Conservation (phyloP, 306 rosid genomes). For the Cucurbita maxima region DNA sequence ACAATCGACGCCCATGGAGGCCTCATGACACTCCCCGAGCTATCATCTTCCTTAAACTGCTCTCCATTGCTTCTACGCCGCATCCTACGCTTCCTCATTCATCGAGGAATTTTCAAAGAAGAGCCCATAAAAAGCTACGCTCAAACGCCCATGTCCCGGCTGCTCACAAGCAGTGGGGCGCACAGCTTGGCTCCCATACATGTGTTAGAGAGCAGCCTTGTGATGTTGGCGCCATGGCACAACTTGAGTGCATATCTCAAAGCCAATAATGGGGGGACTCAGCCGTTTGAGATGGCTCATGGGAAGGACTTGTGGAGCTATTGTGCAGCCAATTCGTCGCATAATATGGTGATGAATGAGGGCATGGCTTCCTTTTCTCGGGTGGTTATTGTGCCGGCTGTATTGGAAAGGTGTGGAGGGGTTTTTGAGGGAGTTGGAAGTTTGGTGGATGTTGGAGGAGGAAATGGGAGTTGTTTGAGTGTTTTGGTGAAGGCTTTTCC, state of each 20-base stretch:
- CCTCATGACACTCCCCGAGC: neutral
- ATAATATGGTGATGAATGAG: constrained; percentile 33
- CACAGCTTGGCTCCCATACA: constrained; percentile 8
- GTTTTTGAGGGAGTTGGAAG: constrained; percentile 26
- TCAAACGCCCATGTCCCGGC: constrained; percentile 17
- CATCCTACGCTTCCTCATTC: neutral
- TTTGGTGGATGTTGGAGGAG: constrained; percentile 72
- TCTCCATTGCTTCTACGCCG: neutral
- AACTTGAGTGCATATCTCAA: constrained; percentile 2
- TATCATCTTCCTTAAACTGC: constrained; percentile 12
- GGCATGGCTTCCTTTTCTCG: constrained; percentile 51
- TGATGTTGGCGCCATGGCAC: constrained; percentile 22
- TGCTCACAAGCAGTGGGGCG: constrained; percentile 1
- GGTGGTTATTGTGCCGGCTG: constrained; percentile 7
- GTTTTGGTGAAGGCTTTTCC: constrained; percentile 27
- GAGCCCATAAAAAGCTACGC: constrained; percentile 1
- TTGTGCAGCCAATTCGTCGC: constrained; percentile 14
- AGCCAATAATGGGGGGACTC: neutral
- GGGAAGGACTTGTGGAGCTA: constrained; percentile 44
- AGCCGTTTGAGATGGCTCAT: constrained; percentile 20
- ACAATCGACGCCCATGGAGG: neutral
- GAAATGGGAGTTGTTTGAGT: constrained; percentile 34
- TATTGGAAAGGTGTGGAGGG: constrained; percentile 22
- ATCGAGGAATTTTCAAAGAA: constrained; percentile 21
- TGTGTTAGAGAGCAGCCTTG: constrained; percentile 8